phyloP scores from a whole-genome alignment of 2,329 filamentous ascomycete species.

The Knufia petricola region DNA sequence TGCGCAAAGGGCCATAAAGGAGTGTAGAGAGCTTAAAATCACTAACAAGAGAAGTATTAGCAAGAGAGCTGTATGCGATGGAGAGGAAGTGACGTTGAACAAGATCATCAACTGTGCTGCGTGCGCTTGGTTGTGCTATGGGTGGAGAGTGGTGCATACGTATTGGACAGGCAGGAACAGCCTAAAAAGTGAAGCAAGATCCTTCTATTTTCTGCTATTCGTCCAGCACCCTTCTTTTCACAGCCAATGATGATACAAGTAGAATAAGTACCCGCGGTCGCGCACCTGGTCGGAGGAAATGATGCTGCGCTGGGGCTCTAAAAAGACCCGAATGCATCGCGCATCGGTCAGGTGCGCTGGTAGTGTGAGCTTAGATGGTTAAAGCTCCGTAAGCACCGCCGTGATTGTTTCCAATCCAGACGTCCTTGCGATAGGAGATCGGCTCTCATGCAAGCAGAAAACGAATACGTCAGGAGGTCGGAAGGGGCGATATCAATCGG shows the following conservation, averaged over 20 bases:
- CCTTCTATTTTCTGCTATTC: slow-evolving; percentile 14
- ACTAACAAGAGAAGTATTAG: slow-evolving; percentile 4
- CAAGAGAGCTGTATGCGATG: neutral
- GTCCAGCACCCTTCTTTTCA: slow-evolving; percentile 21
- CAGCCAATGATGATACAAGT: slow-evolving; percentile 18
- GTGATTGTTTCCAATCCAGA: no score
- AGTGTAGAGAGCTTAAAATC: slow-evolving; percentile 3
- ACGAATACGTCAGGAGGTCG: neutral
- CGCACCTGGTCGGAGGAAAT: slow-evolving; percentile 19
- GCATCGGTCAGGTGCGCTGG: slow-evolving; percentile 15
- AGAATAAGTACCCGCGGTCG: slow-evolving; percentile 19
- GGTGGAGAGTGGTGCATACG: slow-evolving; percentile 9
- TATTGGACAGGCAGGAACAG: slow-evolving; percentile 9
- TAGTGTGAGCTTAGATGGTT: slow-evolving; percentile 6
- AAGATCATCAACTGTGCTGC: slow-evolving; percentile 3
- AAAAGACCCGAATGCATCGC: slow-evolving; percentile 19
- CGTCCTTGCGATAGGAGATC: neutral
- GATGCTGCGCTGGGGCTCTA: slow-evolving; percentile 18
- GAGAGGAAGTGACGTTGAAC: slow-evolving; percentile 7
- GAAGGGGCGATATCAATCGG: neutral
- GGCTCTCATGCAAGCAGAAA: neutral
- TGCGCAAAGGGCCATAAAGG: slow-evolving; percentile 6
- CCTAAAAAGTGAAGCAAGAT: slow-evolving; percentile 11
- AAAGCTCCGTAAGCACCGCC: slow-evolving; percentile 6
- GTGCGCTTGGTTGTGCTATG: slow-evolving; percentile 2